Evolutionary conservation across 2,329 filamentous ascomycete genomes (phyloP).

Genomic region (Pseudocercospora pini-densiflorae): DNA sequence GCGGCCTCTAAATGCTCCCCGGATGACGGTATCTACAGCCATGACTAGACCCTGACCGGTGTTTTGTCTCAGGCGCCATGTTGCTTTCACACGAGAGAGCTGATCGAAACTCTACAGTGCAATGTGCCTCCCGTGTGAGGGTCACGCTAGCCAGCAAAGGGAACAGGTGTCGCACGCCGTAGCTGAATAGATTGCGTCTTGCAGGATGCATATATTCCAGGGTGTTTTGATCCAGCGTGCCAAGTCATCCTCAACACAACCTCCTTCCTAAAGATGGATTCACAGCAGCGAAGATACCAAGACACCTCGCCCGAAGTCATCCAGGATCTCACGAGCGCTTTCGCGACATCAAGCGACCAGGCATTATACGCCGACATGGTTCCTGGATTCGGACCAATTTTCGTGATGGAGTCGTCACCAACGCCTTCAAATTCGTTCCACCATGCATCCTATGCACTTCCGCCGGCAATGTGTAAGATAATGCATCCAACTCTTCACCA

Average conservation of each 20-base stretch:
- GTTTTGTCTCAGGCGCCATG: neutral
- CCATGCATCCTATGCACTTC: neutral
- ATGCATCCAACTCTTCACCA: no score
- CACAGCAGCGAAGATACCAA: neutral
- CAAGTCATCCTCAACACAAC: neutral
- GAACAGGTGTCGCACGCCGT: neutral
- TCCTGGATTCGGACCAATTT: neutral
- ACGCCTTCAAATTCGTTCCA: neutral
- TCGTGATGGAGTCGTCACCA: neutral
- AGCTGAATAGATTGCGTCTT: neutral
- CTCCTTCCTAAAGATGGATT: neutral
- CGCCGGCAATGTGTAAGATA: neutral
- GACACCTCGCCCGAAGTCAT: neutral
- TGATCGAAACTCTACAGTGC: no score
- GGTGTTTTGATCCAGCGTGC: neutral
- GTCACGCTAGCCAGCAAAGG: neutral
- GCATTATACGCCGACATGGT: neutral
- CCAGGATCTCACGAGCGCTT: neutral
- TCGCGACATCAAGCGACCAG: neutral
- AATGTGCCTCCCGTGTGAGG: neutral
- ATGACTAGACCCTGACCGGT: neutral
- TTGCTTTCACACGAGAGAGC: neutral
- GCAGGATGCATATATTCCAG: neutral
- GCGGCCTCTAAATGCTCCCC: neutral
- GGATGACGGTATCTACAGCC: neutral